Evolutionary conservation across 179 eudicot genomes (phyloP), one percentile per base, ranked within the genome.

Genomic region (Amaranthus tricolor): DNA sequence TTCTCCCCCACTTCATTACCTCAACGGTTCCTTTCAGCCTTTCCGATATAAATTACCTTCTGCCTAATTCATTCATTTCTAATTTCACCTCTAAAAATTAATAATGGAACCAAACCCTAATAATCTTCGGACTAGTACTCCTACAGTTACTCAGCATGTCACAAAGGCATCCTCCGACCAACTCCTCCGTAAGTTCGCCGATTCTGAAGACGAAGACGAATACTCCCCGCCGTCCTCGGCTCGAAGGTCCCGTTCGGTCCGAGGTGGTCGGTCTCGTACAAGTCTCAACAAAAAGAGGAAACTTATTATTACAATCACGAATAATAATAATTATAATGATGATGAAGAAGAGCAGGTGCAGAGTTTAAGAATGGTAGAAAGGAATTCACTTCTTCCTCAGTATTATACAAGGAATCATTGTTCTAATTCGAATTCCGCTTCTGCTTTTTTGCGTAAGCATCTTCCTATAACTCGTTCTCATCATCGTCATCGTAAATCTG

Each of bases 111-210:
- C 70, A 74, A 31, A 59, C 70, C 10, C 72, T 82, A 7, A 80
- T 55, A 66, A 51, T 0, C 31, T 6, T 14, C 5, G 2, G 40
- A 31, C n/a, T 14, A 47, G 48, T 44, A 6, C 16, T 9, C 45
- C 72, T 24, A 54, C 6, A 14, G 49, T 16, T 68, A 84, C 91
- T 9, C 98, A 93, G 82, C 94, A 86, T 17, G 85, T 91, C 8
- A 84, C 91, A 4, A 93, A 91, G 75, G 87, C 89, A 0, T 89
- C 94, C 45, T 91, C 98, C 5, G 98, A 93, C 60, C 76, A 88
- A 76, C 85, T 93, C 44, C 89, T 93, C 44, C 79, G 83, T 9
- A 93, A 93, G 60, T 93, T 93, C 72, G 98, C 98, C 4, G 85
- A 83, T 58, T 55, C 80, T 20, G 88, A 77, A 51, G 84, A 89